phyloP scores from a whole-genome alignment of 176 grass and related monocot genomes.

The Puccinellia tenuiflora region DNA sequence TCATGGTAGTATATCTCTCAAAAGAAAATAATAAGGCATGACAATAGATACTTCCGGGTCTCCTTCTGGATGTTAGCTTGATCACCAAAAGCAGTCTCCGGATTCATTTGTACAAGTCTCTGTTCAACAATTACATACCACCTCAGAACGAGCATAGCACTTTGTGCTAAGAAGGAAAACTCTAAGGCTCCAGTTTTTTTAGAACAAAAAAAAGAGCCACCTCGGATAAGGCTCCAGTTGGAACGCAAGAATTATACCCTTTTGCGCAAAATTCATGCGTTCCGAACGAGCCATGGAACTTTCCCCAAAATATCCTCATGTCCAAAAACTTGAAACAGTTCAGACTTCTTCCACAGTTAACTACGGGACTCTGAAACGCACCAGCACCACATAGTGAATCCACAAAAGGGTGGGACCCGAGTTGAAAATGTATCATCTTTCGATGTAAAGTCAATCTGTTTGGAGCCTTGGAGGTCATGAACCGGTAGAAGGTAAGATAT shows the following conservation, averaged over 20 bases:
- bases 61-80: background rate
- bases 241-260: background rate
- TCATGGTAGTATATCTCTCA: background rate
- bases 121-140: background rate
- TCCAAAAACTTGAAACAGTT: background rate
- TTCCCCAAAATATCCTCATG: background rate
- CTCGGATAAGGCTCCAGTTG: background rate
- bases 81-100: background rate
- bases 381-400: background rate
- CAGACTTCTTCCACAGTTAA: background rate
- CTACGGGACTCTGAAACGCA: background rate
- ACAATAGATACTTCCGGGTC: background rate
- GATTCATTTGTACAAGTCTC: background rate
- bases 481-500: background rate
- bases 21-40: background rate
- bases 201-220: no score
- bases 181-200: background rate
- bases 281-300: background rate
- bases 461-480: background rate
- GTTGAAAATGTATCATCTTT: background rate
- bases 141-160: background rate
- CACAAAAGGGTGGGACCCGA: background rate
- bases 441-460: background rate
- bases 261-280: background rate
- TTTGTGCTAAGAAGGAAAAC: background rate